phyloP scores from a whole-genome alignment of 768 basidiomycete species.

The Leccinum disarticulatum region DNA sequence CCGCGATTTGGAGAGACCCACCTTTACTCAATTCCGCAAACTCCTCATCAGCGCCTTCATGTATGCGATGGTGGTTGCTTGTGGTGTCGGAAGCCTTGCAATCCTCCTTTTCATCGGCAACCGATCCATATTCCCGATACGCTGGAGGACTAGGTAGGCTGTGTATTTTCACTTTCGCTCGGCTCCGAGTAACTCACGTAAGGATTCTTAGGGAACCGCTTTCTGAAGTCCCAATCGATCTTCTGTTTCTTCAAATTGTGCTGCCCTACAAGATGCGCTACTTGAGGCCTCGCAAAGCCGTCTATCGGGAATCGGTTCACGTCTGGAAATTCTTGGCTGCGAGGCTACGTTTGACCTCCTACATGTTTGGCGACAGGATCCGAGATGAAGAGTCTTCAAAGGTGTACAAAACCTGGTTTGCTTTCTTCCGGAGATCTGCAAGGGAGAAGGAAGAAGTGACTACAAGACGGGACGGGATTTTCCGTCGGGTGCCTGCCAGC shows the following conservation, averaged over 20 bases:
- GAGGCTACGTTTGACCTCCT: constrained; percentile 76
- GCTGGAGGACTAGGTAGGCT: constrained; percentile 79
- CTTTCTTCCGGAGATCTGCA: constrained; percentile 38
- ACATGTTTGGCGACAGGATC: constrained; percentile 77
- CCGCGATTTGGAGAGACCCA: constrained; percentile 82
- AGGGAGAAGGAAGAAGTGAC: constrained; percentile 22
- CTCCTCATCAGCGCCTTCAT: constrained; percentile 81
- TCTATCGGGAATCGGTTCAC: constrained; percentile 51
- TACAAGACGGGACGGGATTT: constrained; percentile 51
- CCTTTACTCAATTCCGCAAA: constrained; percentile 81
- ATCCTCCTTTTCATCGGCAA: constrained; percentile 61
- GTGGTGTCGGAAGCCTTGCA: constrained; percentile 74
- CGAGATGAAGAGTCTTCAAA: constrained; percentile 62
- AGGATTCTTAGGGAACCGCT: constrained; percentile 64
- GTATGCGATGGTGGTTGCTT: constrained; percentile 82
- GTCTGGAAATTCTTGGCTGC: constrained; percentile 70
- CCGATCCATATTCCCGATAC: constrained; percentile 76
- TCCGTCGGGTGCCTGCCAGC: constrained; percentile 81
- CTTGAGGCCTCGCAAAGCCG: constrained; percentile 63
- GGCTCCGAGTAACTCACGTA: not conserved
- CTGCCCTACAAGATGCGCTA: constrained; percentile 81
- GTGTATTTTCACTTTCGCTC: not conserved
- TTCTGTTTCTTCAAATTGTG: constrained; percentile 81
- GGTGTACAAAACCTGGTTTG: constrained; percentile 30
- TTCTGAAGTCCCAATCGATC: constrained; percentile 85